Percentiles rank a stretch among this genome's conserved stretches.
Evolutionary conservation across 768 basidiomycete genomes (phyloP).

Genomic region (Boletus eberwhitei): DNA sequence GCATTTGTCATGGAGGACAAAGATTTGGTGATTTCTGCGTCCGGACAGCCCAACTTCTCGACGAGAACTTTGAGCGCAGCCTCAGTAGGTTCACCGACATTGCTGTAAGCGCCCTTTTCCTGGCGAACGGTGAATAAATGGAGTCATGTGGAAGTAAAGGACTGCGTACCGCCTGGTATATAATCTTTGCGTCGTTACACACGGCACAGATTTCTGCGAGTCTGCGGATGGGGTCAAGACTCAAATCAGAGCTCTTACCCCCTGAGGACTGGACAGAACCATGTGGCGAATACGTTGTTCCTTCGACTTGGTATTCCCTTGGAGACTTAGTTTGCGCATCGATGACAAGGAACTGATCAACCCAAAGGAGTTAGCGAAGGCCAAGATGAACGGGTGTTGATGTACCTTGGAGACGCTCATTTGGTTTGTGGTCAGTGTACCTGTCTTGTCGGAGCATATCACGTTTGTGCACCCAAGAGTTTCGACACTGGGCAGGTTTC

Average conservation of each 20-base stretch:
- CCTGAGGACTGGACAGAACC: constrained; percentile 69
- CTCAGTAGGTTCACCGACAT: constrained; percentile 96
- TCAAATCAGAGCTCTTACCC: constrained; percentile 61
- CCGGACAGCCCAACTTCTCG: constrained; percentile 86
- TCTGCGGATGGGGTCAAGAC: constrained; percentile 70
- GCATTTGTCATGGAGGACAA: constrained; percentile 54
- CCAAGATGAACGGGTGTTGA: constrained; percentile 1
- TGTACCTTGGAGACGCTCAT: constrained; percentile 88
- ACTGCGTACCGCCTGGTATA: constrained; percentile 67
- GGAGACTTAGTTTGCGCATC: constrained; percentile 48
- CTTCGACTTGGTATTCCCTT: constrained; percentile 79
- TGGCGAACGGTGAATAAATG: constrained; percentile 29
- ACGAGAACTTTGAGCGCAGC: constrained; percentile 93
- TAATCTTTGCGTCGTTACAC: constrained; percentile 92
- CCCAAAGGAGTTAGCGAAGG: constrained; percentile 7
- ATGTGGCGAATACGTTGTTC: constrained; percentile 86
- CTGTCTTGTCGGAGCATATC: constrained; percentile 99
- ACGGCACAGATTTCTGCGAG: constrained; percentile 89
- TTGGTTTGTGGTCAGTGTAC: constrained; percentile 93
- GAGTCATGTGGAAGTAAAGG: background rate
- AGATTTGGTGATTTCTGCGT: constrained; percentile 53
- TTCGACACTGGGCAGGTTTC: constrained; percentile 95
- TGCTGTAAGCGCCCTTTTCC: constrained; percentile 77
- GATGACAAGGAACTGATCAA: constrained; percentile 67
- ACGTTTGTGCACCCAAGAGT: constrained; percentile 98